phyloP scores from a whole-genome alignment of 306 rosid species.

The Hylodesmum podocarpum region DNA sequence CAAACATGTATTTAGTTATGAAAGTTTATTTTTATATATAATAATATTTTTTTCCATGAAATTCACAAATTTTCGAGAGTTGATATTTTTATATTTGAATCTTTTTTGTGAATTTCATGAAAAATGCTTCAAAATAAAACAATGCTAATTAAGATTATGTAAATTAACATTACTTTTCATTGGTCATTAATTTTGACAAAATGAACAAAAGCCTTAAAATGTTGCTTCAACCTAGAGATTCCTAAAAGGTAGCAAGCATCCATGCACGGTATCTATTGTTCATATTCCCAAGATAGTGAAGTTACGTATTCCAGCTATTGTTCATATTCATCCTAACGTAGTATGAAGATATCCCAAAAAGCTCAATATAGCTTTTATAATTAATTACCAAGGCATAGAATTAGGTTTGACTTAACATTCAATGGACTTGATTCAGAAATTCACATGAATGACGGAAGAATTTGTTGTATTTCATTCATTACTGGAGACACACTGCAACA shows the following conservation, averaged over 20 bases:
- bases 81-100: background rate
- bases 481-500: background rate
- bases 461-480: background rate
- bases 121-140: background rate
- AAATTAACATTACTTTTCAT: background rate
- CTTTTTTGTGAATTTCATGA: background rate
- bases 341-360: background rate
- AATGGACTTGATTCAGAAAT: background rate
- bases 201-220: background rate
- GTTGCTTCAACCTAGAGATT: background rate
- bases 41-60: background rate
- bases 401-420: background rate
- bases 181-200: background rate
- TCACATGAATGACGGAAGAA: background rate
- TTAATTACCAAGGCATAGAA: background rate
- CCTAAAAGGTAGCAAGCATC: constrained; percentile 1
- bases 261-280: background rate
- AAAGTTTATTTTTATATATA: background rate
- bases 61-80: background rate
- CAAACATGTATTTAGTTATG: background rate
- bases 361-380: background rate
- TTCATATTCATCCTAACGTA: background rate
- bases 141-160: background rate
- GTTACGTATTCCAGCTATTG: background rate
- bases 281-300: too few species aligned